These are phyloP conservation scores for Ustilago hordei DNA, from an alignment of 1,284 basidiomycete species.

Conservation along the genomic window DNA sequence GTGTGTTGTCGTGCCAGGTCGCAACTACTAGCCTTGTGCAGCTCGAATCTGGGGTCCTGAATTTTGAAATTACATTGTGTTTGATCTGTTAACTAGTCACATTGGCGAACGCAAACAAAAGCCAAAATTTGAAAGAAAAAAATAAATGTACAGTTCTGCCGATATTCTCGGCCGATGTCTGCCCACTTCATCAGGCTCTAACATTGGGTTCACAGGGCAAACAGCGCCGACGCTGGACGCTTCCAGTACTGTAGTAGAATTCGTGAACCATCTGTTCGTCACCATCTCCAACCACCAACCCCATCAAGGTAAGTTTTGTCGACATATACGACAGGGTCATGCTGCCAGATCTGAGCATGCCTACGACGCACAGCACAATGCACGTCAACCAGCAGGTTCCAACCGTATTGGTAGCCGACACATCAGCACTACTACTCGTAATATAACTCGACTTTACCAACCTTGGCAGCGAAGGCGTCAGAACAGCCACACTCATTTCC, in stretches of 20 bases:
- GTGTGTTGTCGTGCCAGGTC: too few species aligned
- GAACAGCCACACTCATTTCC: background rate
- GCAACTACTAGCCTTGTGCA: too few species aligned
- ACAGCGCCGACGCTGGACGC: slow-evolving; percentile 7
- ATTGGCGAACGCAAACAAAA: background rate
- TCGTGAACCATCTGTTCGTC: slow-evolving; percentile 18
- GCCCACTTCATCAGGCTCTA: too few species aligned
- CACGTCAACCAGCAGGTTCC: background rate
- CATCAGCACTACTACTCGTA: background rate
- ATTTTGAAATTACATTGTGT: too few species aligned
- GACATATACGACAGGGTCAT: slow-evolving; percentile 22
- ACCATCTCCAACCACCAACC: slow-evolving; percentile 47
- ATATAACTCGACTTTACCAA: background rate
- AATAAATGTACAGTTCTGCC: too few species aligned
- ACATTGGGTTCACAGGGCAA: too few species aligned
- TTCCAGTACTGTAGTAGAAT: slow-evolving; percentile 20
- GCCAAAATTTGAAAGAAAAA: background rate
- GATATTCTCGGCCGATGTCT: too few species aligned
- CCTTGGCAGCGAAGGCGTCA: background rate
- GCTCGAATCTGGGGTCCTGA: too few species aligned
- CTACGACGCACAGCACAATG: background rate
- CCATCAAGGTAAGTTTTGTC: slow-evolving; percentile 47
- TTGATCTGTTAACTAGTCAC: too few species aligned
- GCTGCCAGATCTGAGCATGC: slow-evolving; percentile 21
- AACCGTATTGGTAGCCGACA: background rate